These are phyloP conservation scores for Parmelia sp. DNA, from an alignment of 495 filamentous ascomycete genomes.

Conservation along the genomic window DNA sequence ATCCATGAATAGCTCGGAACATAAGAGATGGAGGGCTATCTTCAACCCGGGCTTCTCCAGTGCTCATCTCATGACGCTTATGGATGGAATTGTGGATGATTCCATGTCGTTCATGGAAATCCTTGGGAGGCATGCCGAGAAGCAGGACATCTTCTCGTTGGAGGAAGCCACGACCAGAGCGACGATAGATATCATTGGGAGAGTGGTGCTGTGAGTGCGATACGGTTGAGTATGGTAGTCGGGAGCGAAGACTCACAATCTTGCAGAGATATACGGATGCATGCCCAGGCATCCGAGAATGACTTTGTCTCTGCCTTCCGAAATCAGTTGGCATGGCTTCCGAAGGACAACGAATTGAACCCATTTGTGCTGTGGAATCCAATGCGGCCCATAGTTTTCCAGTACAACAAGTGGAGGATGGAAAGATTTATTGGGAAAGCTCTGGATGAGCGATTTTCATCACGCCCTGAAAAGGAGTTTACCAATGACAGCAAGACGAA, in stretches of 20 bases:
- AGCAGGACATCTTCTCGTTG: conserved; percentile 30
- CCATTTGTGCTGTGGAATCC: conserved; percentile 25
- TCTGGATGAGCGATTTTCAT: conserved; percentile 32
- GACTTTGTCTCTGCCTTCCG: conserved; percentile 32
- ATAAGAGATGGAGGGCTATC: conserved; percentile 32
- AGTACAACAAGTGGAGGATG: conserved; percentile 33
- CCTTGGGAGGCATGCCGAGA: conserved; percentile 26
- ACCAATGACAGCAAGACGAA: neutral
- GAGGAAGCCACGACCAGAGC: conserved; percentile 33
- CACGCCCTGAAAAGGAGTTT: conserved; percentile 3
- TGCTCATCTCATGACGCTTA: conserved; percentile 30
- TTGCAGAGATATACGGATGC: conserved; percentile 25
- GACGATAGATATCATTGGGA: conserved; percentile 37
- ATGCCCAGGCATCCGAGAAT: conserved; percentile 32
- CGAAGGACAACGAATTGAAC: conserved; percentile 19
- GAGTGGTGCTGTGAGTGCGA: conserved; percentile 27
- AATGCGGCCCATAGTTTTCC: conserved; percentile 25
- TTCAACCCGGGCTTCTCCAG: conserved; percentile 37
- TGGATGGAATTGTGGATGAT: conserved; percentile 33
- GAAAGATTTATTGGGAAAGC: conserved; percentile 30
- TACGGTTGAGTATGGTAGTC: conserved; percentile 16
- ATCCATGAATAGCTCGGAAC: conserved; percentile 28
- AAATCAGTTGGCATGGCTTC: conserved; percentile 29
- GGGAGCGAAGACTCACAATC: neutral
- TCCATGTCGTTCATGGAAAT: conserved; percentile 27